Evolutionary conservation across 192 early-diverging fungal genomes (phyloP), one percentile per base, ranked within the genome.

Genomic region (Coemansia sp.): DNA sequence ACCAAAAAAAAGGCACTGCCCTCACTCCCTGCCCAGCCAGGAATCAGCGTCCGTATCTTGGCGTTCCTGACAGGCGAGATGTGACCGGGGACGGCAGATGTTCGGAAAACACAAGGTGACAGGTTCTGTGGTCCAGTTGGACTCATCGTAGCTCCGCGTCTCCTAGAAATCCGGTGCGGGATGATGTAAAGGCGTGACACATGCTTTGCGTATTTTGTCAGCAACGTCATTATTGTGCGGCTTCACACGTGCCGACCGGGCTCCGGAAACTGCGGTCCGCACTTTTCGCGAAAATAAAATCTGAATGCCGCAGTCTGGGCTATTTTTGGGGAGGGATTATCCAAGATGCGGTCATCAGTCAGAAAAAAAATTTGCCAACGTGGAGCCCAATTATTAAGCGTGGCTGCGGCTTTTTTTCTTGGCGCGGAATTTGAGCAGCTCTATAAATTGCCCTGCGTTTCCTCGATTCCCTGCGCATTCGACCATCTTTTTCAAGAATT

Each of bases 261-360:
- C 17, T 48, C 46, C 46, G 46, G 46, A 48, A 48, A 21, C 46
- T 48, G 46, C 46, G 19, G 46, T 48, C 46, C 46, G 46, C 12
- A 7, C 7, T 48, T 48, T 17, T 48, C 0, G 5, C 46, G 4
- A 8, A 54, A 26, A 55, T 34, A 55, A n/a, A n/a, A 55, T 12
- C 15, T 4, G 15, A 55, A 55, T 28, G 53, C 26, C 26, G 53
- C 53, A 55, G 53, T 31, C 34, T 53, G 21, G 19, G 51, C 23
- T 10, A 34, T 55, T 55, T 55, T 55, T 11, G 53, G 53, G 53
- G 53, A 54, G 52, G 5, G 52, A 54, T 54, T 14, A 54, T 54
- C 52, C 52, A 54, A 54, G 25, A 54, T 15, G 14, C 26, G 26
- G 52, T 23, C 52, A 26, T 15, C 52, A 25, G 52, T 25, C 53